Conservation (phyloP, 2,329 filamentous ascomycete genomes). For the Monosporascus sp. region DNA sequence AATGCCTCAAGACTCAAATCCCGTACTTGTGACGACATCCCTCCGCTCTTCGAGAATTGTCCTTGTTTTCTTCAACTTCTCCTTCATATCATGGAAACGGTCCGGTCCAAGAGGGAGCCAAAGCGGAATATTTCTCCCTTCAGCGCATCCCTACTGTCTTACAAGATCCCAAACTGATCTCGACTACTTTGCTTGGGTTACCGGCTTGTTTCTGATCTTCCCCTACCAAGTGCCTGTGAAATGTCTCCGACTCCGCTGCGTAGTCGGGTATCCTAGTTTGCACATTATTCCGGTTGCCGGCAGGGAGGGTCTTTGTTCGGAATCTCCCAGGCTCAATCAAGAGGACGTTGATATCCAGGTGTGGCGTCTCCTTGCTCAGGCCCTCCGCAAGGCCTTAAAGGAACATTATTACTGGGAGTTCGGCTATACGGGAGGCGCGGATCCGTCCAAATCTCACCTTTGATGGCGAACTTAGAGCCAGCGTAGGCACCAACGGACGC, state of each 20-base stretch:
- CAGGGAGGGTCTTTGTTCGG: slow-evolving; percentile 10
- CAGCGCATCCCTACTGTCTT: too few relatives aligned
- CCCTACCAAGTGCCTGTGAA: slow-evolving; percentile 2
- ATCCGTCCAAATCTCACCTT: slow-evolving; percentile 3
- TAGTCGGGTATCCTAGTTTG: slow-evolving; percentile 8
- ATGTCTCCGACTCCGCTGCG: neutral
- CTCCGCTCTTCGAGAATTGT: neutral
- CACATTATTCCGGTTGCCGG: slow-evolving; percentile 2
- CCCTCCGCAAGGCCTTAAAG: slow-evolving; percentile 10
- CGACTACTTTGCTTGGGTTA: slow-evolving; percentile 10
- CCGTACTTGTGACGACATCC: neutral
- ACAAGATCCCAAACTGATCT: slow-evolving; percentile 6
- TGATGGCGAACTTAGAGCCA: slow-evolving; percentile 14
- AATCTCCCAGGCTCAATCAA: slow-evolving; percentile 14
- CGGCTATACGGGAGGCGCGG: neutral
- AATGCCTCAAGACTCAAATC: neutral
- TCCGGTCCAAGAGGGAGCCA: neutral
- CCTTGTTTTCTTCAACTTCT: neutral
- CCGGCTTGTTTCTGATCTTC: slow-evolving; percentile 14
- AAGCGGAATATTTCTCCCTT: too few relatives aligned
- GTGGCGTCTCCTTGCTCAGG: slow-evolving; percentile 8
- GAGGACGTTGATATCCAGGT: slow-evolving; percentile 11
- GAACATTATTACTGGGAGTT: neutral
- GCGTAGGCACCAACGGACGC: slow-evolving; percentile 8
- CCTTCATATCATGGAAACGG: neutral